These are phyloP conservation scores for Setaria italica DNA, from an alignment of 202 grass and related monocot genomes.

Conservation along the genomic window DNA sequence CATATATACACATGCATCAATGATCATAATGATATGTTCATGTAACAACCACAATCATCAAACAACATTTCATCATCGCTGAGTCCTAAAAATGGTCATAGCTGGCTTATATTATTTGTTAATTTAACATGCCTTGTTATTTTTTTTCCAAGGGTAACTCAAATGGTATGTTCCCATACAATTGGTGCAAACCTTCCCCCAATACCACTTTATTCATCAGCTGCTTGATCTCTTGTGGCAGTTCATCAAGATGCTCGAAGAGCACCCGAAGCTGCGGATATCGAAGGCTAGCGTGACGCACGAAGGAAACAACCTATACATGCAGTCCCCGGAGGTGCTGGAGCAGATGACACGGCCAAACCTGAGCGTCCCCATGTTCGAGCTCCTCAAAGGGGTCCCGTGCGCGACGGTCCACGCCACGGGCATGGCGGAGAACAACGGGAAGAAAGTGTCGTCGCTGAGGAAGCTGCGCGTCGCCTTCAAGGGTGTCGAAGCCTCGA, in stretches of 20 bases:
- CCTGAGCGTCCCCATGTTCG: constrained; percentile 61
- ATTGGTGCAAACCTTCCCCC: not conserved
- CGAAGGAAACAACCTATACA: constrained; percentile 84
- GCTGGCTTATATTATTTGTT: not conserved
- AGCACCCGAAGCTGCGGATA: constrained; percentile 68
- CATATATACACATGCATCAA: not conserved
- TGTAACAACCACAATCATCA: not conserved
- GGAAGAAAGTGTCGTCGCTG: constrained; percentile 74
- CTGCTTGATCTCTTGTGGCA: constrained; percentile 43
- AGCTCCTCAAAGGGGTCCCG: constrained; percentile 64
- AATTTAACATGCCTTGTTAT: not conserved
- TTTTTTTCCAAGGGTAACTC: not conserved
- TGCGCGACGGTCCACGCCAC: constrained; percentile 67
- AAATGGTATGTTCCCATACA: not conserved
- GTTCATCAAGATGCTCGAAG: constrained; percentile 83
- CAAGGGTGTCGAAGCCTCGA: constrained; percentile 51
- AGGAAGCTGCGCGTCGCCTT: constrained; percentile 85
- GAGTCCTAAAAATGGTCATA: not conserved
- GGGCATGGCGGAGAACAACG: constrained; percentile 71
- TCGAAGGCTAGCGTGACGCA: constrained; percentile 81
- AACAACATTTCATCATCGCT: not conserved
- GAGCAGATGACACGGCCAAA: constrained; percentile 90
- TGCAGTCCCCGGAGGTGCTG: constrained; percentile 92
- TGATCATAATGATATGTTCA: not conserved
- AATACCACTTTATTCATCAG: not conserved